phyloP scores from a whole-genome alignment of 768 basidiomycete genomes.

The Sarcodon aspratus region DNA sequence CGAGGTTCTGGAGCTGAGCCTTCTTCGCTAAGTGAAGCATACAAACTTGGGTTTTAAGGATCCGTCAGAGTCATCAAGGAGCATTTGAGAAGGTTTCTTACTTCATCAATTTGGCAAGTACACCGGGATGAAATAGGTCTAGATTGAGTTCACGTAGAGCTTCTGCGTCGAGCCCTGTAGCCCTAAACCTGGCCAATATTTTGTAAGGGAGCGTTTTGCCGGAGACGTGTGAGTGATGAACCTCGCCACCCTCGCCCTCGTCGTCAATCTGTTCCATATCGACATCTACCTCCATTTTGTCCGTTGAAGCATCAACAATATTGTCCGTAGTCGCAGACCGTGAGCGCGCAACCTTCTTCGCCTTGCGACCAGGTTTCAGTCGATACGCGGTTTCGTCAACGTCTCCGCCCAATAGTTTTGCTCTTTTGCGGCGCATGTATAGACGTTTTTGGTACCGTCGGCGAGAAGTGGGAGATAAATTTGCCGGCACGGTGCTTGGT shows the following conservation, averaged over 20 bases:
- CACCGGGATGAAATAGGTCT: conserved; percentile 34
- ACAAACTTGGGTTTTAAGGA: conserved; percentile 12
- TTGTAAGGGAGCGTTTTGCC: conserved; percentile 30
- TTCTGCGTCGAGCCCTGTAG: conserved; percentile 32
- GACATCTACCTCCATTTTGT: not conserved
- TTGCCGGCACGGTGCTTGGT: not conserved
- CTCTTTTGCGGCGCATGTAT: conserved; percentile 65
- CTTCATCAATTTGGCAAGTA: conserved; percentile 28
- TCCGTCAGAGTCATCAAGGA: not conserved
- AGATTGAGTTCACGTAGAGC: conserved; percentile 31
- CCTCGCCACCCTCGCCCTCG: conserved; percentile 3
- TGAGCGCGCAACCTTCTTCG: conserved; percentile 4
- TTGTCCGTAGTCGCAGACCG: not conserved
- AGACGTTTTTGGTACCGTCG: conserved; percentile 51
- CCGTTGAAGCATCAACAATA: conserved; percentile 1
- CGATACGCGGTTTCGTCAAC: conserved; percentile 18
- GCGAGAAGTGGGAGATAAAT: conserved; percentile 35
- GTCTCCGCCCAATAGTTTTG: conserved; percentile 26
- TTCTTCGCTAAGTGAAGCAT: conserved; percentile 17
- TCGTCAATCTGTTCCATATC: not conserved
- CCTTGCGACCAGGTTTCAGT: conserved; percentile 29
- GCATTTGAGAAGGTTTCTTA: conserved; percentile 13
- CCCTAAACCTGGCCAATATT: conserved; percentile 27
- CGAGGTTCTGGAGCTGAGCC: conserved; percentile 11
- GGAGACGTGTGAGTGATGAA: conserved; percentile 6